Conservation (phyloP, 495 filamentous ascomycete species). For the Pseudevernia furfuracea region DNA sequence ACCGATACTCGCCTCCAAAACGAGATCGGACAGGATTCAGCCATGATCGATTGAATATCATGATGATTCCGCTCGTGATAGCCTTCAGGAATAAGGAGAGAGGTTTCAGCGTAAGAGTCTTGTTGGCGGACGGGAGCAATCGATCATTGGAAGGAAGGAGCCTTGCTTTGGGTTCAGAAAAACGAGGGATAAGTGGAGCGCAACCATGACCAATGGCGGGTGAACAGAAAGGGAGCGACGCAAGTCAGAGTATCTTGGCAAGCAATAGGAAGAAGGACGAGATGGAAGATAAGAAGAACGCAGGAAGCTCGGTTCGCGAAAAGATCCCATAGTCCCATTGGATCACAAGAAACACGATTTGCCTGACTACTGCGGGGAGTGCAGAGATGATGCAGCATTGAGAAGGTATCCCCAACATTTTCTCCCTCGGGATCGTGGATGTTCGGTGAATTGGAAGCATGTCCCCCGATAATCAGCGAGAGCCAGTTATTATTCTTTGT, state of each 20-base stretch:
- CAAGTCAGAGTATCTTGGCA: background rate
- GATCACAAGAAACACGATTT: background rate
- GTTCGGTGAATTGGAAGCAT: background rate
- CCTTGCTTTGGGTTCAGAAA: background rate
- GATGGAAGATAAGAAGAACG: background rate
- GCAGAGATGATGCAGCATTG: background rate
- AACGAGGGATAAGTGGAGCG: background rate
- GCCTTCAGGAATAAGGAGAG: background rate
- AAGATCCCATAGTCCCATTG: background rate
- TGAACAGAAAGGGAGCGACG: too few species aligned
- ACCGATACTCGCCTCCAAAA: constrained; percentile 3
- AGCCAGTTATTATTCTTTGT: background rate
- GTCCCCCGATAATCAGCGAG: background rate
- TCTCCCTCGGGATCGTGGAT: background rate
- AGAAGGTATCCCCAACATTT: background rate
- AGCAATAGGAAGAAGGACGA: background rate
- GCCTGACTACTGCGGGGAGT: constrained; percentile 1
- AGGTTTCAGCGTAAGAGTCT: background rate
- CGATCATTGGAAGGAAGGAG: background rate
- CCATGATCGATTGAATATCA: constrained; percentile 5
- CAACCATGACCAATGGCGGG: too few species aligned
- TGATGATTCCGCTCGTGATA: background rate
- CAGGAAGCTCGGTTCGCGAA: background rate
- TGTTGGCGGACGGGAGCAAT: background rate
- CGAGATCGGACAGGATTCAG: constrained; percentile 1